Percentiles rank a stretch among this genome's conserved stretches.
Evolutionary conservation across 441 rosid genomes (phyloP).

Genomic region (Capsella rubella): DNA sequence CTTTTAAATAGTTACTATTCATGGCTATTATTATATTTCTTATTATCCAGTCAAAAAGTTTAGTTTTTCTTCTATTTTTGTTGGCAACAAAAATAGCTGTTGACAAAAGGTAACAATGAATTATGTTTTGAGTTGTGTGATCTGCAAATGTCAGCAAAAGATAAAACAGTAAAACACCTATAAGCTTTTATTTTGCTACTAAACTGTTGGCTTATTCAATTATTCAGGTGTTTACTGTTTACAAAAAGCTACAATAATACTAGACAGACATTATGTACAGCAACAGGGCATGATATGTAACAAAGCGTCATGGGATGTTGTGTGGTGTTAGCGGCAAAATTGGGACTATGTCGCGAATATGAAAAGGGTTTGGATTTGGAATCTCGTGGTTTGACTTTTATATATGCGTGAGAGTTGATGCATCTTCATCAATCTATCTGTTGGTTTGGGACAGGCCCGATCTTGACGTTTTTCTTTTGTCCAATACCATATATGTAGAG

Average conservation of each 20-base stretch:
- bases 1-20: not conserved
- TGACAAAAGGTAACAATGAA: conserved; percentile 18
- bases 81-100: not conserved
- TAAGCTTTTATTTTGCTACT: not conserved
- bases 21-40: not conserved
- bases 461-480: conserved; percentile 17
- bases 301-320: not conserved
- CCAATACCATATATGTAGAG: not conserved
- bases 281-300: conserved; percentile 14
- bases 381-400: conserved; percentile 41
- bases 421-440: conserved; percentile 40
- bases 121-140: not conserved
- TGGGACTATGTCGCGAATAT: conserved; percentile 33
- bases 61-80: not conserved
- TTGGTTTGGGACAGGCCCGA: conserved; percentile 20
- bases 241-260: not conserved
- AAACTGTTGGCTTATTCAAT: conserved; percentile 1
- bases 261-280: not conserved
- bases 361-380: conserved; percentile 47
- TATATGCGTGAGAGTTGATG: conserved; percentile 30
- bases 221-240: conserved; percentile 5
- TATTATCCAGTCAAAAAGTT: not conserved
- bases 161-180: not conserved
- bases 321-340: conserved; percentile 21
- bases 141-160: not conserved